Evolutionary conservation across 1,284 basidiomycete species (phyloP).

Genomic region (Fistulina hepatica): DNA sequence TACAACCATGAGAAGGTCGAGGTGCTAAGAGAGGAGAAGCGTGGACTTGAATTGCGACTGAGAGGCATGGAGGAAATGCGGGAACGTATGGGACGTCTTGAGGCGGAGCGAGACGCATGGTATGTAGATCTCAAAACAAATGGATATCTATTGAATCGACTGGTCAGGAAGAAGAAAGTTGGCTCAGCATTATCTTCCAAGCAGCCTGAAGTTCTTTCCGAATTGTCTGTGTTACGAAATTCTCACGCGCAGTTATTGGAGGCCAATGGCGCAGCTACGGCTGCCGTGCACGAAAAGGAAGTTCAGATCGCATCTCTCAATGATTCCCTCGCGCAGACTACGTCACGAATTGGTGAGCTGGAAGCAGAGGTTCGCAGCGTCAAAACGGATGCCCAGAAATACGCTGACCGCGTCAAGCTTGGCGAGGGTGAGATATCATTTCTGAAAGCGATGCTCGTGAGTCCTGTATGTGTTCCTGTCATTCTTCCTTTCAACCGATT

Average conservation of each 20-base stretch:
- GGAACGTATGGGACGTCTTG: constrained; percentile 42
- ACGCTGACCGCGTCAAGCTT: constrained; percentile 35
- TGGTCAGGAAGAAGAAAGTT: too few species aligned
- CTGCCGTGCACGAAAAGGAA: constrained; percentile 39
- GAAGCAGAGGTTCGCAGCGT: constrained; percentile 23
- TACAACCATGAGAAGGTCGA: constrained; percentile 51
- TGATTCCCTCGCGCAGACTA: not conserved
- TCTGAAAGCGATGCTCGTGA: constrained; percentile 49
- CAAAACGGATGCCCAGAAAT: constrained; percentile 31
- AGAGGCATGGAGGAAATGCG: constrained; percentile 43
- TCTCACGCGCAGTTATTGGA: constrained; percentile 49
- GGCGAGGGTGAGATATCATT: constrained; percentile 53
- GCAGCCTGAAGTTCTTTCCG: not conserved
- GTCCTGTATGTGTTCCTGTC: constrained; percentile 17
- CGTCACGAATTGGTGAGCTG: constrained; percentile 18
- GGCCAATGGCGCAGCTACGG: constrained; percentile 32
- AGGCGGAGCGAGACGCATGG: constrained; percentile 43
- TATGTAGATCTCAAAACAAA: not conserved
- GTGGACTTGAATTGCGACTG: constrained; percentile 49
- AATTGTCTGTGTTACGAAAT: not conserved
- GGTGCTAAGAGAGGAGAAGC: constrained; percentile 66
- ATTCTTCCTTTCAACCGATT: constrained; percentile 2
- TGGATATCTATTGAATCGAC: not conserved
- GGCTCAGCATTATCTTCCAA: too few species aligned
- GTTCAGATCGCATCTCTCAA: constrained; percentile 34